phyloP scores from a whole-genome alignment of 345 rosid species.

The Rubroshorea leprosula region DNA sequence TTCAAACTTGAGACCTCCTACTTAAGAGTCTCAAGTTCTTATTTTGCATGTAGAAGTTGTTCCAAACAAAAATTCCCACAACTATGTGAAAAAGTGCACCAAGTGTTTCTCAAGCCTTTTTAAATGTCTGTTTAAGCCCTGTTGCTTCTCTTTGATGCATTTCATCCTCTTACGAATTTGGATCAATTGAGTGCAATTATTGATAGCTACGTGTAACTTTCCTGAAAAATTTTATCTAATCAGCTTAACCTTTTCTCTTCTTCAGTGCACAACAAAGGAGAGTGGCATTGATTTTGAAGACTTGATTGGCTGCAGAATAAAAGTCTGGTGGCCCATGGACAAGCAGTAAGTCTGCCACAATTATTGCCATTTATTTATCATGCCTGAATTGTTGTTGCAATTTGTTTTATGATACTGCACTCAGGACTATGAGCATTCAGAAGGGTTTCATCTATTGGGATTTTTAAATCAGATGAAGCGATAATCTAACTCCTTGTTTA shows the following conservation, averaged over 20 bases:
- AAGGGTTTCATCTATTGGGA: not conserved
- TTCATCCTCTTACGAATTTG: too few species aligned
- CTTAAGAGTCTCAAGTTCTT: too few species aligned
- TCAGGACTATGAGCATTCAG: conserved; percentile 1
- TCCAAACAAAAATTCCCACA: too few species aligned
- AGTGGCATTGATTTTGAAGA: conserved; percentile 51
- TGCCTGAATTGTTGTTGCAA: not conserved
- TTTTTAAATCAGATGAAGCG: not conserved
- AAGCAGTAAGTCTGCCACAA: conserved; percentile 53
- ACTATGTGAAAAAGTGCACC: too few species aligned
- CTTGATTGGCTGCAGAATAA: conserved; percentile 74
- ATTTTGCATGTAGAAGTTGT: too few species aligned
- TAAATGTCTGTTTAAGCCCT: not conserved
- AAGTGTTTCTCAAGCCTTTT: not conserved
- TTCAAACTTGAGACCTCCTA: too few species aligned
- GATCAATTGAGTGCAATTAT: too few species aligned
- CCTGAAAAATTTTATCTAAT: conserved; percentile 13
- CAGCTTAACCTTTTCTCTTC: conserved; percentile 16
- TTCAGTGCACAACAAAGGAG: conserved; percentile 63
- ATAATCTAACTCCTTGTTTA: not conserved
- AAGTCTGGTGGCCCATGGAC: conserved; percentile 99
- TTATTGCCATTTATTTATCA: not conserved
- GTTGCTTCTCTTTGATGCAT: too few species aligned
- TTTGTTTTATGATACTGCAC: not conserved
- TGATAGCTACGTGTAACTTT: too few species aligned